phyloP scores from a whole-genome alignment of 2,329 filamentous ascomycete genomes.

The Fusarium sp. region DNA sequence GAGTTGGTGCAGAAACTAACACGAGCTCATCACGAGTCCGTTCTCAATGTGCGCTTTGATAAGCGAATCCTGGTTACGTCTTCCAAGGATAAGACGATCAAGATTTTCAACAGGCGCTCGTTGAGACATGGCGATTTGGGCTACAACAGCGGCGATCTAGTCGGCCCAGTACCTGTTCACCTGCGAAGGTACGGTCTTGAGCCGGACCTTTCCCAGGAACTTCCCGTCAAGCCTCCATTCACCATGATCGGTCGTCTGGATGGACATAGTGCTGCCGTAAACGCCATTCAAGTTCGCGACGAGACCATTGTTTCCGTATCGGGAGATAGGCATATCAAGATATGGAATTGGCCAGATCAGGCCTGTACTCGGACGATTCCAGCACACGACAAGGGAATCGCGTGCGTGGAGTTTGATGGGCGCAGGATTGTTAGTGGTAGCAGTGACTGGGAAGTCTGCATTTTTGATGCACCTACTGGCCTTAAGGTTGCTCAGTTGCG shows the following conservation, averaged over 20 bases:
- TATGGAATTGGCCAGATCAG: slow-evolving; percentile 90
- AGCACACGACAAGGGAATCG: slow-evolving; percentile 94
- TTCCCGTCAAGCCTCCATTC: slow-evolving; percentile 70
- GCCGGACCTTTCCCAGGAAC: slow-evolving; percentile 54
- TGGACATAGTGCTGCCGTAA: slow-evolving; percentile 91
- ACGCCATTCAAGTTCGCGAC: slow-evolving; percentile 90
- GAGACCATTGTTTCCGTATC: slow-evolving; percentile 93
- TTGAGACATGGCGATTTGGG: slow-evolving; percentile 70
- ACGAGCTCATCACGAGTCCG: slow-evolving; percentile 86
- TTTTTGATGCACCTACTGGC: slow-evolving; percentile 87
- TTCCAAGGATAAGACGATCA: slow-evolving; percentile 97
- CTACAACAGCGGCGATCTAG: slow-evolving; percentile 54
- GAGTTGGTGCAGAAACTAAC: slow-evolving; percentile 79
- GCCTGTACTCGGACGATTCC: slow-evolving; percentile 79
- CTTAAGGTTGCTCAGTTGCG: slow-evolving; percentile 89
- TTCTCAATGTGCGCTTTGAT: slow-evolving; percentile 93
- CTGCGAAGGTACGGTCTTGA: slow-evolving; percentile 66
- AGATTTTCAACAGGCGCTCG: slow-evolving; percentile 86
- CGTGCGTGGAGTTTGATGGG: slow-evolving; percentile 96
- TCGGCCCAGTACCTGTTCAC: slow-evolving; percentile 63
- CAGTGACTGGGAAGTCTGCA: slow-evolving; percentile 94
- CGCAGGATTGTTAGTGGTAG: slow-evolving; percentile 94
- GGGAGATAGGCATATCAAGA: slow-evolving; percentile 90
- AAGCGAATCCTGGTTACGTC: slow-evolving; percentile 92
- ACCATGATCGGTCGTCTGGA: slow-evolving; percentile 80